Base-by-base conservation (phyloP, 2,329 filamentous ascomycete species). In the Nothophaeocryptopus gaeumannii region DNA sequence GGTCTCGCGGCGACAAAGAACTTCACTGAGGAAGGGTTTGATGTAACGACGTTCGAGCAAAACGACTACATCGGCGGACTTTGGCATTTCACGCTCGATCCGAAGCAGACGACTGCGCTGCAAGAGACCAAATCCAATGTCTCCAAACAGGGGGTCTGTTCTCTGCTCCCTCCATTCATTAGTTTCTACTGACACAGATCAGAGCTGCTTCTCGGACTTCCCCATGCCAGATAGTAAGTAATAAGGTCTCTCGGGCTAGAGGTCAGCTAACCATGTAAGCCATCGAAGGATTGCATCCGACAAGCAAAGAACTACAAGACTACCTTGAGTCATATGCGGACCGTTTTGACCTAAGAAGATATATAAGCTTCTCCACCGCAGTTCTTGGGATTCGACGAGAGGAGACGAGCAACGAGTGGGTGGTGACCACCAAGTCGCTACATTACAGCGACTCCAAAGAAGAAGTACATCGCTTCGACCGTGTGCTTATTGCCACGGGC, bases 311-410 rank as follows among this genome's bases (percentile, higher is more conserved):
- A 26, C 20, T 26, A 7, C 20, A 26, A 26, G 20, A 26, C 20
- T 75, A 70, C 50, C 63, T 75, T 56, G 66, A 74, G 47, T 60
- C 54, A 5, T 76, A 74, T 45, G 68, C 70, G 12, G 61, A 61
- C 9, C 63, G 70, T 38, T 74, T 72, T 38, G 61, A 66, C 15
- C 54, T 73, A 15, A 50, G 65, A 16, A 56, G 61, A 4, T 54
- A 70, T 37, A 62, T 72, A n/a, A 51, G 20, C 20, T 26, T 26
- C 20, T 26, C 20, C 20, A 26, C 20, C 20, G 20, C 20, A 26
- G 20, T 26, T 7, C 20, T 26, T 26, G 20, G 20, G 7, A 26
- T 26, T 26, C 20, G 20, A 26, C 20, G 20, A 26, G 20, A 26
- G 3, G 20, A 26, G 7, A 26, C 20, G 63, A 1, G 65, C 72